Base-by-base conservation (phyloP, 2,329 filamentous ascomycete genomes). In the Cylindrodendrum hubeiense region DNA sequence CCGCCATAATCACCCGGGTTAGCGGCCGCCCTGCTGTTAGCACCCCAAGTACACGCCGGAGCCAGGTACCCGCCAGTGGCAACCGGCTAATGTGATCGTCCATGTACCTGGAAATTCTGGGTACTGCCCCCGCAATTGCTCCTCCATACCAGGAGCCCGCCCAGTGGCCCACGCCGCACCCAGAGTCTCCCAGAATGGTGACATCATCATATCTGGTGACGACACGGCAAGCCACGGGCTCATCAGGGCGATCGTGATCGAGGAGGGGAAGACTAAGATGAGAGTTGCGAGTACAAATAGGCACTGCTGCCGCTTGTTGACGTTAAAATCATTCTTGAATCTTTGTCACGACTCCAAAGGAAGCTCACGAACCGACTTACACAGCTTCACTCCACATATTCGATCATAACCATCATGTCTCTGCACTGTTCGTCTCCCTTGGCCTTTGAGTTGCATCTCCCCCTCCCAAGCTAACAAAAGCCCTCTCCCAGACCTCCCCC, bases 381-480 rank as follows among this genome's bases (percentile, higher is more conserved):
- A 65, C 47, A 46, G 51, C 41, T 19, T 56, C 17, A 57, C 19
- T 22, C 21, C 37, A 30, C 51, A 65, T 47, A 13, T 22, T 39
- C 47, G 17, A 26, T n/a, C n/a, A 50, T 44, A 62, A 55, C 28
- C 79, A 85, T 61, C 76, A 89, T 89, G 86, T 87, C 86, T 86
- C 84, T 89, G 71, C 85, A 88, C 79, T 89, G 86, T 88, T 76
- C 79, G 85, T 82, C 10, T 24, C 22, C 15, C 50, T 44, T 56
- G 56, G 33, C 37, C 34, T 34, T 12, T 10, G 5, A 3, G 22
- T 28, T 62, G 58, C 34, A 67, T 63, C 53, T 19, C 30, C 19
- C 15, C n/a, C 19, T 30, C 44, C 22, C 37, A 22, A 37, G 13
- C 52, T 58, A 49, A 65, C 49, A 5, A 51, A n/a, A 9, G 44